A percentile compares a stretch with the other conserved stretches of the same genome.
Conservation (phyloP, 2,329 filamentous ascomycete genomes). For the Parastagonospora avenae region DNA sequence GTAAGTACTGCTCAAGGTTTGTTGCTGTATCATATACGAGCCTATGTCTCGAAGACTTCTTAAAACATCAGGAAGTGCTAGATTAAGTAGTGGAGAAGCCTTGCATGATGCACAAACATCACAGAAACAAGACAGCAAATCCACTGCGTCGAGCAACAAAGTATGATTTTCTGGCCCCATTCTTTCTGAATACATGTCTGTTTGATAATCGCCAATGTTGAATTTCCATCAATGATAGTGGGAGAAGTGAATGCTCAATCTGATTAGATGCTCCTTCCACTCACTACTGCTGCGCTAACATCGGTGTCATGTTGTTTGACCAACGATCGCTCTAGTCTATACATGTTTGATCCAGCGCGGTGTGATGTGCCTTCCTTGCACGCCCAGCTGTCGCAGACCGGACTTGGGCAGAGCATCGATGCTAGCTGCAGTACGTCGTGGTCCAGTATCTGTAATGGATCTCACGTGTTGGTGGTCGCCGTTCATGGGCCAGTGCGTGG, state of each 20-base stretch:
- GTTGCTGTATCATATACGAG: no score
- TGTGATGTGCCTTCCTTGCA: background rate
- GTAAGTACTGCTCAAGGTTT: no score
- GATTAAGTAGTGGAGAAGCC: no score
- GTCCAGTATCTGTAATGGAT: constrained; percentile 2
- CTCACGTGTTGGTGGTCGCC: constrained; percentile 5
- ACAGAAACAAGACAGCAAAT: no score
- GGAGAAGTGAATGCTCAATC: background rate
- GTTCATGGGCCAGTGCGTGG: background rate
- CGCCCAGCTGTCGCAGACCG: background rate
- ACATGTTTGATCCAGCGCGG: background rate
- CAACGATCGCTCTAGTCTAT: background rate
- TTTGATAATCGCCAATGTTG: background rate
- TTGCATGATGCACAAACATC: no score
- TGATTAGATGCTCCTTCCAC: background rate
- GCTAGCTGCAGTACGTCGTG: constrained; percentile 1
- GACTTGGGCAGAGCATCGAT: background rate
- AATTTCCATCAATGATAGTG: background rate
- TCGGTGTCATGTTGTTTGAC: background rate
- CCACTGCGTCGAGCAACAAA: background rate
- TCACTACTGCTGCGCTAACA: background rate
- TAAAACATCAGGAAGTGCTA: no score
- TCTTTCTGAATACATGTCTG: background rate
- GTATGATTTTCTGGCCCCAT: background rate
- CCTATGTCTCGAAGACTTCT: no score